Base-by-base conservation (phyloP, 2,329 filamentous ascomycete genomes). In the Stagonosporopsis rhizophila region DNA sequence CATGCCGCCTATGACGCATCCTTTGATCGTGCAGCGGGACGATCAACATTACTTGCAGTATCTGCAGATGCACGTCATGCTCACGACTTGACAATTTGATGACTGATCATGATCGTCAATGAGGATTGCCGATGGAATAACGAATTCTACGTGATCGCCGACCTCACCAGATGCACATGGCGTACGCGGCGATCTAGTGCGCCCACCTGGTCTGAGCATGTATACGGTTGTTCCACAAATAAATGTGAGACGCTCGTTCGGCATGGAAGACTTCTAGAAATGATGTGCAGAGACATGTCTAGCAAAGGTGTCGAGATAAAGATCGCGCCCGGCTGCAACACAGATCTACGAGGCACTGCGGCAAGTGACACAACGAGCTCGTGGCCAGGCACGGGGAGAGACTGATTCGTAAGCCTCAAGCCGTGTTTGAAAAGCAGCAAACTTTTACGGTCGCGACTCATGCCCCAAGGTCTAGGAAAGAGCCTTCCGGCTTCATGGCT, bases 21-120 rank as follows among this genome's bases (percentile, higher is more conserved):
- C 25, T 56, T 51, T 23, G 46, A 47, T 46, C 39, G 47, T 66
- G 62, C 61, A 63, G 59, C 62, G 62, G 60, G 60, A 52, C 60
- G 62, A 66, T 65, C 62, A 50, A 42, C 15, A 52, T 60, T 40
- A 57, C 47, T 32, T 60, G 61, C 60, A 52, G 55, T 49, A 46
- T 42, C 39, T 35, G 59, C 40, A 54, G 53, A 61, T 65, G 60
- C 62, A 62, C 57, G 34, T 41, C 46, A 20, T 37, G 46, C 40
- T 48, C 19, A 41, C 27, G 50, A 45, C 22, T 28, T 50, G 46
- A 41, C 12, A 56, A 45, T 17, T 28, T 50, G 46, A 41, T 8
- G 5, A 42, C 34, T 12, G 14, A 23, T 19, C 17, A 46, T 9
- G 41, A 46, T 56, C 35, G 15, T 42, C 42, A 41, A 17, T n/a